Percentiles rank a stretch among this genome's conserved stretches.
These are phyloP conservation scores for Mortierella hygrophila DNA, from an alignment of 192 early-diverging fungal species.

Conservation along the genomic window DNA sequence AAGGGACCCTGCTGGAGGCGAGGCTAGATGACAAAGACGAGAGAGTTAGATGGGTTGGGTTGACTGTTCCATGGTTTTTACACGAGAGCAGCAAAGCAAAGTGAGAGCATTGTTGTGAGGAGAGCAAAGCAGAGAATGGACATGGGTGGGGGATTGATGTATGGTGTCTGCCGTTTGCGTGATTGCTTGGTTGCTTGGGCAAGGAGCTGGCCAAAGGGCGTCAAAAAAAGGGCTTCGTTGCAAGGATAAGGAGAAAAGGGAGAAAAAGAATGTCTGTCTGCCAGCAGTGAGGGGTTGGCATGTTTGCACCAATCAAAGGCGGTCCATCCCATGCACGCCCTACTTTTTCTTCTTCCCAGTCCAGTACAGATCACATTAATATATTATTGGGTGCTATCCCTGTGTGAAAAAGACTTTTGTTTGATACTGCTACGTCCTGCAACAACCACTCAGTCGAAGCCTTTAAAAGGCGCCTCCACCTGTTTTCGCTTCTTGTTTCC, in stretches of 20 bases:
- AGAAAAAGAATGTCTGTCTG: not conserved
- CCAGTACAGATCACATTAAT: not conserved
- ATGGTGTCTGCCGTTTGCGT: too few species aligned
- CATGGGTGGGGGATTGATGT: too few species aligned
- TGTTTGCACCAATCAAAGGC: not conserved
- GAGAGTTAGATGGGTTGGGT: not conserved
- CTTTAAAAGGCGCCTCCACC: not conserved
- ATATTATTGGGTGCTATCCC: not conserved
- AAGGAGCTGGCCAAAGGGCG: not conserved
- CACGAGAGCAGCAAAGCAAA: not conserved
- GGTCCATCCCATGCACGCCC: not conserved
- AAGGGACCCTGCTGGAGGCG: not conserved
- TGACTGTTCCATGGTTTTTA: not conserved
- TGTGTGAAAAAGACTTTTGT: not conserved
- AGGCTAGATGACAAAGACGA: conserved; percentile 7
- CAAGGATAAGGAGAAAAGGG: not conserved
- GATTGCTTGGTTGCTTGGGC: too few species aligned
- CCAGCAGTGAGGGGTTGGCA: not conserved
- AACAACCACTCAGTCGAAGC: not conserved
- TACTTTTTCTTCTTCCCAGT: not conserved
- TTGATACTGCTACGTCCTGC: not conserved
- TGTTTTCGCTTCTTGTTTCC: conserved; percentile 4
- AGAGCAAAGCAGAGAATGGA: not conserved
- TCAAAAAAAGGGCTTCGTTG: not conserved
- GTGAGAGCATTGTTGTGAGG: not conserved